Conservation (phyloP, 2,329 filamentous ascomycete species). For the Colletotrichum trifolii region DNA sequence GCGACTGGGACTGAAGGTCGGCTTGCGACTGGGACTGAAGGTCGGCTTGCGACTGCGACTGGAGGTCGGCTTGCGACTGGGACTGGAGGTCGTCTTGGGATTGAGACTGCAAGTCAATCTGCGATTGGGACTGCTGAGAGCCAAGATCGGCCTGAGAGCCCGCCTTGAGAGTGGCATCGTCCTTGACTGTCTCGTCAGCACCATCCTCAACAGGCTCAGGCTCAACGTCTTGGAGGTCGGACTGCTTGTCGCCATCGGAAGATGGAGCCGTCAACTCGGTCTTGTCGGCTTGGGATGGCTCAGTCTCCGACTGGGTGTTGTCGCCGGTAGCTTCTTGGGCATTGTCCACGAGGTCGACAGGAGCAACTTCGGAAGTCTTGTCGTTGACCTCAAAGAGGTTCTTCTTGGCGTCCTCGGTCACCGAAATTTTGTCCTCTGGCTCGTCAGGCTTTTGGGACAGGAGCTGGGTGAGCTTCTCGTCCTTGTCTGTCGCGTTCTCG, state of each 20-base stretch:
- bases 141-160: constrained; percentile 21
- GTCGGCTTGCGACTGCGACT: not conserved
- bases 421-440: constrained; percentile 22
- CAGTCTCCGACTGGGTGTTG: constrained; percentile 35
- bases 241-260: constrained; percentile 22
- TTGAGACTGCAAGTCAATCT: not conserved
- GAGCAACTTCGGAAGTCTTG: constrained; percentile 36
- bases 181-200: constrained; percentile 18
- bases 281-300: constrained; percentile 35
- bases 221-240: constrained; percentile 32
- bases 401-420: constrained; percentile 36
- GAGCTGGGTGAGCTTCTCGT: constrained; percentile 32
- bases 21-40: constrained; percentile 6
- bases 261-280: constrained; percentile 34
- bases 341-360: constrained; percentile 34
- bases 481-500: constrained; percentile 30
- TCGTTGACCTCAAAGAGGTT: constrained; percentile 35
- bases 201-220: constrained; percentile 29
- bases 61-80: not conserved
- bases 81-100: constrained; percentile 12
- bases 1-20: not conserved
- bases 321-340: constrained; percentile 30
- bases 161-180: constrained; percentile 27
- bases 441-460: constrained; percentile 32
- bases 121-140: constrained; percentile 4